Conservation (phyloP, 805 yeast species). For the Myxozyma udenii region DNA sequence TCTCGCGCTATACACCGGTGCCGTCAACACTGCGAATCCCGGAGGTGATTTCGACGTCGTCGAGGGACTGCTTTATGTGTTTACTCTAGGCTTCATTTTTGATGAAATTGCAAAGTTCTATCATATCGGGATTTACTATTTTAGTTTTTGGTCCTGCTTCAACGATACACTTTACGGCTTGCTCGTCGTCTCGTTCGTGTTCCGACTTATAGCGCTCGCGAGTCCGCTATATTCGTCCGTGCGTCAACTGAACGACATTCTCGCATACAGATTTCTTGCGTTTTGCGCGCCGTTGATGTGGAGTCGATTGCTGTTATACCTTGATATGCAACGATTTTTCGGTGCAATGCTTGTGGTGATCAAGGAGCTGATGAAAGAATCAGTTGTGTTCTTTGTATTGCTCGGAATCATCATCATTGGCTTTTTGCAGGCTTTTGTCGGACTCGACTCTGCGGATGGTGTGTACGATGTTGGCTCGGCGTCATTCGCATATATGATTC, state of each 20-base stretch:
- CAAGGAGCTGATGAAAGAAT: conserved; percentile 83
- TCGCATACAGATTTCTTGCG: conserved; percentile 66
- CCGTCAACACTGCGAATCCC: conserved; percentile 58
- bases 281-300: conserved; percentile 86
- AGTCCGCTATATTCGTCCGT: conserved; percentile 18
- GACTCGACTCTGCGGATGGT: conserved; percentile 86
- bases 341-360: conserved; percentile 87
- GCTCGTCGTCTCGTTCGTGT: conserved; percentile 50
- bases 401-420: conserved; percentile 70
- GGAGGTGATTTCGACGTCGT: conserved; percentile 41
- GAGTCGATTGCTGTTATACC: conserved; percentile 69
- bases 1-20: conserved; percentile 57
- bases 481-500: conserved; percentile 61
- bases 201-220: conserved; percentile 48
- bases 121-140: conserved; percentile 64
- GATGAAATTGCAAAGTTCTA: conserved; percentile 72
- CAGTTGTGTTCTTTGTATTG: conserved; percentile 74
- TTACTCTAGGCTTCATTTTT: conserved; percentile 61
- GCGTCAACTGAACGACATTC: conserved; percentile 44
- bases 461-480: conserved; percentile 66
- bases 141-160: conserved; percentile 76
- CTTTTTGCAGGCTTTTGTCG: conserved; percentile 81
- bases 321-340: conserved; percentile 76
- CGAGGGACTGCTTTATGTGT: conserved; percentile 58
- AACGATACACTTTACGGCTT: conserved; percentile 66